phyloP scores from a whole-genome alignment of 208 protist genomes.

The Leishmania aethiopica region DNA sequence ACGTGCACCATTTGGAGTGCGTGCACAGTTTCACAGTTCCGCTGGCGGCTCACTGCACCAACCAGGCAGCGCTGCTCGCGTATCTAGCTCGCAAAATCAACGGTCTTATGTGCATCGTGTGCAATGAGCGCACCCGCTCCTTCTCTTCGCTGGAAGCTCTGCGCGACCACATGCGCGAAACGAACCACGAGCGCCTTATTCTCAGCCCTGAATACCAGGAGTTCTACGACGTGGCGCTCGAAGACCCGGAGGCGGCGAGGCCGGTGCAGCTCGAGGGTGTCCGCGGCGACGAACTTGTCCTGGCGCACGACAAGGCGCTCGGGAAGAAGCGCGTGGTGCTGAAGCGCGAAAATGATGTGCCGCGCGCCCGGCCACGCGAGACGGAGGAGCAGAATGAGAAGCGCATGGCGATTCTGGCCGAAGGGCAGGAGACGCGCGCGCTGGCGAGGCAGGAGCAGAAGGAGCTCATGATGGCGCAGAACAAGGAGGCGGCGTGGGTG shows the following conservation, averaged over 20 bases:
- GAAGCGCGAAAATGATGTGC: constrained; percentile 73
- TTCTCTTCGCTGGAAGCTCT: constrained; percentile 78
- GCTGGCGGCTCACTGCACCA: constrained; percentile 60
- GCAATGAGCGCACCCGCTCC: constrained; percentile 77
- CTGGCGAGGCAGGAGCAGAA: constrained; percentile 67
- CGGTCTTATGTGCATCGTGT: constrained; percentile 88
- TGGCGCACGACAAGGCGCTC: constrained; percentile 26
- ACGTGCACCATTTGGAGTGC: constrained; percentile 63
- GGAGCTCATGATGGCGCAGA: constrained; percentile 55
- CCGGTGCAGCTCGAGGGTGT: constrained; percentile 56
- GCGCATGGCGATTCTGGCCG: constrained; percentile 60
- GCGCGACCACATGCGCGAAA: constrained; percentile 86
- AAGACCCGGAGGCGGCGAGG: constrained; percentile 46
- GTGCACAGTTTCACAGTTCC: constrained; percentile 85
- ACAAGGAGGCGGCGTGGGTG: constrained; percentile 48
- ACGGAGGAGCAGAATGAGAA: constrained; percentile 55
- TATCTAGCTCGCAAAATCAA: constrained; percentile 91
- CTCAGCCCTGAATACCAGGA: constrained; percentile 85
- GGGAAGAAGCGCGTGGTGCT: constrained; percentile 47
- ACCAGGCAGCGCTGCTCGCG: constrained; percentile 60
- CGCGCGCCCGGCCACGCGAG: constrained; percentile 62
- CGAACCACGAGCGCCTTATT: constrained; percentile 76
- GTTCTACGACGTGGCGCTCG: constrained; percentile 77
- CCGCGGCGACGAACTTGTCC: constrained; percentile 45
- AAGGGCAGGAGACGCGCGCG: constrained; percentile 59